Percentiles rank a stretch among this genome's conserved stretches.
Conservation (phyloP, 169 alveolate species). For the Cryptosporidium sp. region DNA sequence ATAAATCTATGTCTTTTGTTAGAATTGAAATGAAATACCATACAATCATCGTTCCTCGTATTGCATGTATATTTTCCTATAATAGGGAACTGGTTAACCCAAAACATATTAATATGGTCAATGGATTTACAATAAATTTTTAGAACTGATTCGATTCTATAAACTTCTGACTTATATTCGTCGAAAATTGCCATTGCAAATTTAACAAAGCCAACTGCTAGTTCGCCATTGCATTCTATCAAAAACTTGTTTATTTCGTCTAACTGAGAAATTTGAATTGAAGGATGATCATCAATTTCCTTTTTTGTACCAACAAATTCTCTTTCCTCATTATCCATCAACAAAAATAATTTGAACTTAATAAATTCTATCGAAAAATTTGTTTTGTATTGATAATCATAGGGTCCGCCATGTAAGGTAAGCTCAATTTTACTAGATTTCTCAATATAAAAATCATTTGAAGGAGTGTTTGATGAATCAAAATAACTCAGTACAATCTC, state of each 20-base stretch:
- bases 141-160: constrained; percentile 1
- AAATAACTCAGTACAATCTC: background rate
- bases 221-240: constrained; percentile 16
- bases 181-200: constrained; percentile 1
- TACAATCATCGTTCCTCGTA: constrained; percentile 23
- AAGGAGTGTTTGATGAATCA: background rate
- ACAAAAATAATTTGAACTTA: background rate
- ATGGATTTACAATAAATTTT: constrained; percentile 10
- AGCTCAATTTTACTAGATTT: background rate
- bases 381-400: background rate
- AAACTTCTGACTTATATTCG: background rate
- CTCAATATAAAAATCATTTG: constrained; percentile 8
- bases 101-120: constrained; percentile 42
- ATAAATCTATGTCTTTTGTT: constrained; percentile 25
- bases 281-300: background rate
- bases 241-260: background rate
- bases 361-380: background rate
- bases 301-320: background rate
- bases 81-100: constrained; percentile 7
- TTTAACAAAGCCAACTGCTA: background rate
- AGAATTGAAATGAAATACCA: constrained; percentile 39
- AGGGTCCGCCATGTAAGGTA: constrained; percentile 18
- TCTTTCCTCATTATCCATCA: background rate
- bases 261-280: constrained; percentile 15
- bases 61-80: constrained; percentile 55